phyloP scores from a whole-genome alignment of 768 basidiomycete species.

The Rickenella mellea region DNA sequence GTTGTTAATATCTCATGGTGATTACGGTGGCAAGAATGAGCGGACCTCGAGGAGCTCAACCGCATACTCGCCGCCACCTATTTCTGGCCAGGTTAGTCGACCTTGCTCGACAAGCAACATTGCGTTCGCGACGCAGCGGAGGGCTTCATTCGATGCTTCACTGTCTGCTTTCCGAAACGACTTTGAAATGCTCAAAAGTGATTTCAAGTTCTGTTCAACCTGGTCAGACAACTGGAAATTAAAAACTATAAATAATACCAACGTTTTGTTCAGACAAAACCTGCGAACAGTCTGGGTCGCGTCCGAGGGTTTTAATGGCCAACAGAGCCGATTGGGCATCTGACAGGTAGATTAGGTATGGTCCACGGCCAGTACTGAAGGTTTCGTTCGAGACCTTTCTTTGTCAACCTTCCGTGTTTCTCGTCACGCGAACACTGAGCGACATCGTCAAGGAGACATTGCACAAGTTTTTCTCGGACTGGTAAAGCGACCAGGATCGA shows the following conservation, averaged over 20 bases:
- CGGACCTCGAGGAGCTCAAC: conserved; percentile 52
- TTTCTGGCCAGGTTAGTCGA: conserved; percentile 49
- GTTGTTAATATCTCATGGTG: background rate
- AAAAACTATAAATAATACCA: too few species aligned
- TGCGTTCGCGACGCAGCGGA: conserved; percentile 73
- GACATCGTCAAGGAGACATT: conserved; percentile 52
- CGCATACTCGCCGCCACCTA: conserved; percentile 53
- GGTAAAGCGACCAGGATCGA: conserved; percentile 37
- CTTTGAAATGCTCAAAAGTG: conserved; percentile 41
- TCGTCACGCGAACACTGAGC: conserved; percentile 27
- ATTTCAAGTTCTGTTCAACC: conserved; percentile 36
- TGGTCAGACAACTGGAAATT: background rate
- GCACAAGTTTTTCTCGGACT: conserved; percentile 46
- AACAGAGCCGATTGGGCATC: conserved; percentile 61
- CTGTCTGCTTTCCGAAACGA: conserved; percentile 41
- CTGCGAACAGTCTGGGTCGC: conserved; percentile 57
- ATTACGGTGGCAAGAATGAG: background rate
- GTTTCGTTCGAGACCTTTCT: conserved; percentile 35
- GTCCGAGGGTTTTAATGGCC: conserved; percentile 68
- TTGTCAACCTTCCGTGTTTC: conserved; percentile 34
- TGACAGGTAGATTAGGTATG: conserved; percentile 20
- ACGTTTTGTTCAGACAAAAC: conserved; percentile 39
- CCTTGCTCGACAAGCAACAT: conserved; percentile 59
- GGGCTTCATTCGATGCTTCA: conserved; percentile 58
- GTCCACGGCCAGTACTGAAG: conserved; percentile 5